These are phyloP conservation scores for Apiotrichum laibachii DNA, from an alignment of 1,284 basidiomycete genomes.

Conservation along the genomic window DNA sequence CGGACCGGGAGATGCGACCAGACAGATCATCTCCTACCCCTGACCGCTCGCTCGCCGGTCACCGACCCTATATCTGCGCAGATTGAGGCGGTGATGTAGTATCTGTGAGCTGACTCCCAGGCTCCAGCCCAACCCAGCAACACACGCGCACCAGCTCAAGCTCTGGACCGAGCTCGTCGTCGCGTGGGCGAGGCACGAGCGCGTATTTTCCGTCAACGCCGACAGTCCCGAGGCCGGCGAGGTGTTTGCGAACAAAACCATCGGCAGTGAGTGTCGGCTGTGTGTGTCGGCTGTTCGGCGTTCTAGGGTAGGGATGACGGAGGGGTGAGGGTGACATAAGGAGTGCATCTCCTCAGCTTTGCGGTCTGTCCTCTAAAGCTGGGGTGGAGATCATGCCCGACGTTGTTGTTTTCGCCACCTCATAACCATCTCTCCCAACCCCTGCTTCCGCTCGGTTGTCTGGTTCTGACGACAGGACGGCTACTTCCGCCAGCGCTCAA, in stretches of 20 bases:
- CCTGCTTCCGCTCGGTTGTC: background rate
- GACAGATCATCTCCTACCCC: background rate
- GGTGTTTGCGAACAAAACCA: slow-evolving; percentile 45
- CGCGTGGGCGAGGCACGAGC: slow-evolving; percentile 48
- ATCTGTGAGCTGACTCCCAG: slow-evolving; percentile 31
- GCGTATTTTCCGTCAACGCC: slow-evolving; percentile 51
- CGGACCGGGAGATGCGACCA: background rate
- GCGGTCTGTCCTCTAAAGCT: too few relatives aligned
- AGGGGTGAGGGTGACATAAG: background rate
- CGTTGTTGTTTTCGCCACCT: too few relatives aligned
- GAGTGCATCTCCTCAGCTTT: too few relatives aligned
- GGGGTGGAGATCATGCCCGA: too few relatives aligned
- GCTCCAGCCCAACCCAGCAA: slow-evolving; percentile 55
- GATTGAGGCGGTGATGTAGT: too few relatives aligned
- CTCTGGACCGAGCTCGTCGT: slow-evolving; percentile 55
- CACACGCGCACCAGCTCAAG: slow-evolving; percentile 52
- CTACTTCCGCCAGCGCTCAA: slow-evolving; percentile 34
- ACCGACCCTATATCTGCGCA: too few relatives aligned
- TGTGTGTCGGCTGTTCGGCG: too few relatives aligned
- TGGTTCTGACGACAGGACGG: slow-evolving; percentile 25
- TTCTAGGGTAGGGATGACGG: too few relatives aligned
- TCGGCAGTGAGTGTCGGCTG: slow-evolving; percentile 41
- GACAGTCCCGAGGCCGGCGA: slow-evolving; percentile 38
- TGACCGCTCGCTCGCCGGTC: background rate
- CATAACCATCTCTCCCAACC: too few relatives aligned